Evolutionary conservation across 176 grass and related monocot species (phyloP).

Genomic region (Hordeum marinum): DNA sequence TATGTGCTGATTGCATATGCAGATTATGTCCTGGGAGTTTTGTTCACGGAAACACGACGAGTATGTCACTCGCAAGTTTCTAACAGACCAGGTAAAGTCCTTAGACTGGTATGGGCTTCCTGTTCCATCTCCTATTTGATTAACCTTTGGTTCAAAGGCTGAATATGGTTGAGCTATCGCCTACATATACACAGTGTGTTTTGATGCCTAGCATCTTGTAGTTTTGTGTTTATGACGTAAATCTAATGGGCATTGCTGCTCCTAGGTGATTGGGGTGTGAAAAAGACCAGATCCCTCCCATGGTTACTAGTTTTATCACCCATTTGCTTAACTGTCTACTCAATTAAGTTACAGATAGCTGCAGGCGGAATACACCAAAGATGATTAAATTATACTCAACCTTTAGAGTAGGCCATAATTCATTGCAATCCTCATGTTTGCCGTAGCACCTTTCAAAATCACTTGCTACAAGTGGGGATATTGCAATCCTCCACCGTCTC

Average conservation of each 20-base stretch:
- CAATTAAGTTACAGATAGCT: not conserved
- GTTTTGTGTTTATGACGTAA: not conserved
- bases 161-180: not conserved
- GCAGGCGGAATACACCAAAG: not conserved
- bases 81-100: conserved; percentile 76
- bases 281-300: not conserved
- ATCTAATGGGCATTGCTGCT: not conserved
- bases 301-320: not conserved
- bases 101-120: not conserved
- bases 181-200: not conserved
- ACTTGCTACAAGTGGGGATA: not conserved
- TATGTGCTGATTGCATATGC: conserved; percentile 24
- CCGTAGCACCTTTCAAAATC: not conserved
- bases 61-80: conserved; percentile 74
- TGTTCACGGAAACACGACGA: conserved; percentile 82
- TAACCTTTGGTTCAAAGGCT: not conserved
- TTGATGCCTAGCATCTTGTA: not conserved
- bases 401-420: not conserved
- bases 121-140: conserved; percentile 6
- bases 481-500: not conserved
- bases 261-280: not conserved
- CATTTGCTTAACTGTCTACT: not conserved
- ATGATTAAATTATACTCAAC: not conserved
- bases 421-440: not conserved
- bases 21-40: conserved; percentile 98